Evolutionary conservation across 192 early-diverging fungal genomes (phyloP), one percentile per base, ranked within the genome.

Genomic region (Umbelopsis isabellina): DNA sequence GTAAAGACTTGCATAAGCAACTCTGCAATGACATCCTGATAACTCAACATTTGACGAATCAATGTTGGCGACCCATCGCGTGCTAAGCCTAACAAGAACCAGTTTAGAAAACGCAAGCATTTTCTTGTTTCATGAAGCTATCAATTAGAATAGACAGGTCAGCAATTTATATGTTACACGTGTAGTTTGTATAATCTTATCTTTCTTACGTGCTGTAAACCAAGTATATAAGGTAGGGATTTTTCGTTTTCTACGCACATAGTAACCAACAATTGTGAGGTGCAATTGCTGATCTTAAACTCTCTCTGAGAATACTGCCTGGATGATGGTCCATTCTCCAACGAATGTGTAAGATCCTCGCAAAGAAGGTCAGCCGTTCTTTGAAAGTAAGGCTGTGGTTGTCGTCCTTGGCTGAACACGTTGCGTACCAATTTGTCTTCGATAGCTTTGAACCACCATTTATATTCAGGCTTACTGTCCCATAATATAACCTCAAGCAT

Each of bases 401-500:
- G 55, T 1, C 45, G 47, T n/a, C 52, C 61, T 9, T 52, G 64
- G 10, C 27, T 30, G 30, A 69, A 22, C 61, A 71, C 66, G 49
- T 66, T 55, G 30, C 68, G 67, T 22, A 72, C 35, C 13, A 75
- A 50, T 10, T 50, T 67, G n/a, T 61, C 61, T 53, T 83, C 82
- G 21, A 83, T 75, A n/a, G 67, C 46, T 30, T 46, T 66, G 48
- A 79, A 81, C 73, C 79, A 81, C 35, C 22, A 21, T 46, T 71
- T 47, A 11, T 46, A 47, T 4, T 50, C 41, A 15, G 67, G 69
- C 44, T 79, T 48, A 11, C 49, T 65, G 71, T 81, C 77, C 79
- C 76, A 81, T 20, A 81, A 61, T 22, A 83, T 68, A 25, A 83
- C 80, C 80, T 84, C 75, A 35, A 79, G 61, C 33, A 81, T 52